Base-by-base conservation (phyloP, 495 filamentous ascomycete species). In the Tuber aestivum region DNA sequence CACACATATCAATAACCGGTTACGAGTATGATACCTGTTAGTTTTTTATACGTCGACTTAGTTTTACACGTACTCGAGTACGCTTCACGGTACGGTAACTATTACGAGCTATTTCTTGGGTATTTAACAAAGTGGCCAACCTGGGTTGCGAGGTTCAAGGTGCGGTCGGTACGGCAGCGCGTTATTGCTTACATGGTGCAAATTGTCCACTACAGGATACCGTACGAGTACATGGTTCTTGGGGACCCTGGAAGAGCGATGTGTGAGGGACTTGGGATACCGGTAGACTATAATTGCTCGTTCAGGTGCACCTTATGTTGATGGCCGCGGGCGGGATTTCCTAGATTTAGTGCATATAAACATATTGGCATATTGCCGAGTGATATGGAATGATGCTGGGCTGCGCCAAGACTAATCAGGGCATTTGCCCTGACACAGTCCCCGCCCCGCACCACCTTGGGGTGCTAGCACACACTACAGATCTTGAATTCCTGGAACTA, bases 391-490 rank as follows among this genome's bases (percentile, higher is more conserved):
- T 65, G 56, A 35, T 16, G 56, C 14, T 1, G 5, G 4, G 4
- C 6, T 65, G 14, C 32, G 56, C 56, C 56, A 65, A 65, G 56
- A 65, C 56, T 35, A 65, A 65, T 14, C 12, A 79, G 78, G 78
- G 78, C 41, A 75, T 41, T 12, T 61, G 70, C 78, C 78, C 78
- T 79, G 21, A 18, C 61, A 73, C 77, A 79, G 78, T 79, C 77
- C 71, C 69, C 38, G n/a, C 18, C 71, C 68, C 50, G 7, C 78
- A 56, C 78, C 74, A 70, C 75, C 12, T 27, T 27, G 27, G 35
- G 70, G 18, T 37, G 32, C 14, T 44, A n/a, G n/a, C 45, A 41
- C 76, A 78, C 74, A 74, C 73, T 73, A 50, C 37, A 38, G 68
- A 75, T 75, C 72, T 61, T 40, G 72, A 35, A 56, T 61, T 35